Percentiles rank a stretch among this genome's conserved stretches.
Evolutionary conservation across 108 stramenopile genomes (phyloP).

Genomic region (Cyclotella cryptica): DNA sequence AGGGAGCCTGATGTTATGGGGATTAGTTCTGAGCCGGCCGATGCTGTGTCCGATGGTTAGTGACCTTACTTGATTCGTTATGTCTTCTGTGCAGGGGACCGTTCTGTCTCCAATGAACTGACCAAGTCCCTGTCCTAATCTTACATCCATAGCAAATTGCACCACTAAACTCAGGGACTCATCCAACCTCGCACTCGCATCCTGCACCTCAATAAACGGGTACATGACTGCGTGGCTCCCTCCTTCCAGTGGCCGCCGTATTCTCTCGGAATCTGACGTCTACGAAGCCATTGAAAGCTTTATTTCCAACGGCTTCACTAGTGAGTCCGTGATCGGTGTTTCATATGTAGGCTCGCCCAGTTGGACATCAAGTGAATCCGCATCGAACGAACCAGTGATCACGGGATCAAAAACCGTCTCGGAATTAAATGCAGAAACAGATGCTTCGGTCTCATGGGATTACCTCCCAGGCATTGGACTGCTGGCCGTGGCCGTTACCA

Average conservation of each 20-base stretch:
- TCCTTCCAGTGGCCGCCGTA: neutral
- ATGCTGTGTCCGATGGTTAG: conserved; percentile 17
- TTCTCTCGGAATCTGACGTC: conserved; percentile 10
- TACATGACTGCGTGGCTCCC: conserved; percentile 37
- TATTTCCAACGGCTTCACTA: conserved; percentile 6
- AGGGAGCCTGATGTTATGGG: conserved; percentile 17
- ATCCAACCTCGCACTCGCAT: conserved; percentile 2
- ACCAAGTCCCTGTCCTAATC: neutral
- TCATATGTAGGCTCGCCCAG: conserved; percentile 11
- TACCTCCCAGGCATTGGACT: neutral
- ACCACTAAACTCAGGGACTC: conserved; percentile 1
- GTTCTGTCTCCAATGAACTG: too few relatives aligned
- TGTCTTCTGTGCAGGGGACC: neutral
- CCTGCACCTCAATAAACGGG: conserved; percentile 25
- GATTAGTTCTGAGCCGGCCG: conserved; percentile 20
- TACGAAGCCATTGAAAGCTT: conserved; percentile 20
- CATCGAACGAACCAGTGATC: neutral
- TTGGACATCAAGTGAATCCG: neutral
- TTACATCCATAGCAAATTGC: conserved; percentile 15
- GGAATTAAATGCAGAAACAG: neutral
- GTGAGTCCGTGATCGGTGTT: conserved; percentile 11
- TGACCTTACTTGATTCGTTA: neutral
- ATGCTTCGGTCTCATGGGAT: neutral
- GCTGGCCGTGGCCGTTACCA: neutral
- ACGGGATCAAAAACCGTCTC: neutral